These are phyloP conservation scores for Picea sitchensis DNA, from an alignment of 75 land plant species.

Conservation along the genomic window DNA sequence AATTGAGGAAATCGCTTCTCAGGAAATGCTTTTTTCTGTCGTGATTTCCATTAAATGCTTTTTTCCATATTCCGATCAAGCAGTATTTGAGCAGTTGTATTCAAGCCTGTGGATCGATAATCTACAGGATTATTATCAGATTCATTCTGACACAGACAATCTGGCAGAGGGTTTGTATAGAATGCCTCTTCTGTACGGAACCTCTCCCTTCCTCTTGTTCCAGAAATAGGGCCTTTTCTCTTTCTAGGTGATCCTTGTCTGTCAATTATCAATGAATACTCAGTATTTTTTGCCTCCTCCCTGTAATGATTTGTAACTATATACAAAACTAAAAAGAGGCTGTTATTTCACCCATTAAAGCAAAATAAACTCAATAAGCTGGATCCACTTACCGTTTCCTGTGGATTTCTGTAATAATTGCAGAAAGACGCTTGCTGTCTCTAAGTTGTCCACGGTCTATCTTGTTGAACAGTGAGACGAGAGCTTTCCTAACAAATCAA, in stretches of 20 bases:
- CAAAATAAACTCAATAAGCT: not conserved
- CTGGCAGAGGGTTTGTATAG: slow-evolving; percentile 90
- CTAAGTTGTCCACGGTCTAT: slow-evolving; percentile 24
- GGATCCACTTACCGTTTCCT: slow-evolving; percentile 23
- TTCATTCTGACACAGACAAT: slow-evolving; percentile 67
- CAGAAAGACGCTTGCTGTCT: slow-evolving; percentile 29
- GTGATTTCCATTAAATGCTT: too few relatives aligned
- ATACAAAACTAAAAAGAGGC: not conserved
- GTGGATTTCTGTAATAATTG: slow-evolving; percentile 27
- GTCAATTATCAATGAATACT: slow-evolving; percentile 14
- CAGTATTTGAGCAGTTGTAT: too few relatives aligned
- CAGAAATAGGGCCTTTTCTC: slow-evolving; percentile 83
- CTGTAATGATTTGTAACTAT: not conserved
- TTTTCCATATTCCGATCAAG: too few relatives aligned
- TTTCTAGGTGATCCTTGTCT: slow-evolving; percentile 92
- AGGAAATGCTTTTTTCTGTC: too few relatives aligned
- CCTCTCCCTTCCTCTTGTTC: slow-evolving; percentile 86
- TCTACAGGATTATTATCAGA: too few relatives aligned
- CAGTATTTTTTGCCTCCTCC: not conserved
- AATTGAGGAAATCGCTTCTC: too few relatives aligned
- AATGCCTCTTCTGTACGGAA: slow-evolving; percentile 94
- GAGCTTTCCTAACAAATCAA: slow-evolving; percentile 27
- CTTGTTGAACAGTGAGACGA: slow-evolving; percentile 43
- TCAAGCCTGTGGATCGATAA: too few relatives aligned
- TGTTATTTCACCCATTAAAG: not conserved